A percentile compares a stretch with the other conserved stretches of the same genome.
Conservation (phyloP, 768 basidiomycete genomes). For the Ramaria sp. region DNA sequence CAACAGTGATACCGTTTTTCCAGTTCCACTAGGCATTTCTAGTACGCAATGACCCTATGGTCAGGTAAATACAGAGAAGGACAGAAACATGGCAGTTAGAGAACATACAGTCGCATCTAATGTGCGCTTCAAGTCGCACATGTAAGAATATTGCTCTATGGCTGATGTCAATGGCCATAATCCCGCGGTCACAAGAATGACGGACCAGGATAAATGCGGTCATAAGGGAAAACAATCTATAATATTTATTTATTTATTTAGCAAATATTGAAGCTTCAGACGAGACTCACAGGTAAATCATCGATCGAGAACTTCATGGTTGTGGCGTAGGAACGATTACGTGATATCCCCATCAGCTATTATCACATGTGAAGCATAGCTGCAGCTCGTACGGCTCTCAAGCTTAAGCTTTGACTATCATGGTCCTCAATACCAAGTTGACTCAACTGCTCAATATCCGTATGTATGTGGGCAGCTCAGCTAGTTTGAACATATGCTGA, state of each 20-base stretch:
- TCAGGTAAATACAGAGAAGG: neutral
- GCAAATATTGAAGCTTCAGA: neutral
- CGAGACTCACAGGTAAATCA: constrained; percentile 51
- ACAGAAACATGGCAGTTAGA: neutral
- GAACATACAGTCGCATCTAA: constrained; percentile 78
- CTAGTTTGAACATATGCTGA: neutral
- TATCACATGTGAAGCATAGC: neutral
- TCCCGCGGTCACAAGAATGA: constrained; percentile 5
- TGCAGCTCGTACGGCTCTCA: neutral
- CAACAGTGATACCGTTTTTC: constrained; percentile 93
- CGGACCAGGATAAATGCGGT: constrained; percentile 90
- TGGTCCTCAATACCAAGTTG: constrained; percentile 38
- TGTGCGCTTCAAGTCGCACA: constrained; percentile 96
- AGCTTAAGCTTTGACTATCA: constrained; percentile 10
- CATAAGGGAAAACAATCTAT: constrained; percentile 88
- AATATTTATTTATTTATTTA: constrained; percentile 4
- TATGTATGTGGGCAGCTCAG: constrained; percentile 33
- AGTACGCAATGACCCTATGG: constrained; percentile 94
- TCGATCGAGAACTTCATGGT: constrained; percentile 77
- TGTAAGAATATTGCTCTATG: constrained; percentile 96
- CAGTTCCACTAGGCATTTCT: constrained; percentile 99
- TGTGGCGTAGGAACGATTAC: too few relatives aligned
- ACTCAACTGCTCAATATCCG: constrained; percentile 57
- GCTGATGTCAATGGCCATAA: constrained; percentile 7
- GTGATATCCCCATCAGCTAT: neutral